Evolutionary conservation across 441 rosid genomes (phyloP).

Genomic region (Pelargonium fulgidum): DNA sequence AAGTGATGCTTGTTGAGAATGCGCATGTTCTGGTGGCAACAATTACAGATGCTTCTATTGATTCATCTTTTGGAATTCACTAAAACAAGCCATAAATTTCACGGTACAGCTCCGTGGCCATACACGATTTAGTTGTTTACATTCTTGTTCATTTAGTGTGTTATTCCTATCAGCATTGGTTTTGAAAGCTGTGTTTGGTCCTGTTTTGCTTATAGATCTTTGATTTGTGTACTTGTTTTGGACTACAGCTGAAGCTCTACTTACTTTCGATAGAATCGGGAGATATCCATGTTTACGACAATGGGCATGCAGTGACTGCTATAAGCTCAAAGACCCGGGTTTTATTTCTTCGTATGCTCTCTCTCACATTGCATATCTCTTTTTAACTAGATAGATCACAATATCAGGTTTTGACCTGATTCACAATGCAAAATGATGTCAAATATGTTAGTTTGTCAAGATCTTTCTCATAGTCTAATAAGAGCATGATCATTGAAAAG

Average conservation of each 20-base stretch:
- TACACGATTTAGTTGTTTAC: neutral
- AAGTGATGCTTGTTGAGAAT: slow-evolving; percentile 32
- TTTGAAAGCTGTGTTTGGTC: neutral
- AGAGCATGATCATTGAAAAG: no score
- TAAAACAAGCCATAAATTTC: slow-evolving; percentile 18
- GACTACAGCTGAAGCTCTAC: slow-evolving; percentile 32
- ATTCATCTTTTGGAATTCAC: slow-evolving; percentile 30
- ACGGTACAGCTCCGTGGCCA: slow-evolving; percentile 11
- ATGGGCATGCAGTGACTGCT: slow-evolving; percentile 22
- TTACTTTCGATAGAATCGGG: slow-evolving; percentile 26
- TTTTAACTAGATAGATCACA: neutral
- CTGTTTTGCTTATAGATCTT: slow-evolving; percentile 10
- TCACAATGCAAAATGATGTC: no score
- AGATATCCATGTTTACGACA: slow-evolving; percentile 28
- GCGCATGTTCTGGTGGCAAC: slow-evolving; percentile 43
- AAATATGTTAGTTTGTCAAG: no score
- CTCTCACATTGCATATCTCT: neutral
- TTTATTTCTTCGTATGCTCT: slow-evolving; percentile 35
- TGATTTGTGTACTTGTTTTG: slow-evolving; percentile 6
- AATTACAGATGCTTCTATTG: slow-evolving; percentile 32
- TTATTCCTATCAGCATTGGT: neutral
- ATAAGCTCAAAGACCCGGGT: slow-evolving; percentile 21
- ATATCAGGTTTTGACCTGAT: no score
- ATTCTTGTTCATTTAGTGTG: neutral
- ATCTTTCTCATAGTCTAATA: no score